A percentile compares a stretch with the other conserved stretches of the same genome.
Conservation (phyloP, 2,329 filamentous ascomycete species). For the Penicillium sp. region DNA sequence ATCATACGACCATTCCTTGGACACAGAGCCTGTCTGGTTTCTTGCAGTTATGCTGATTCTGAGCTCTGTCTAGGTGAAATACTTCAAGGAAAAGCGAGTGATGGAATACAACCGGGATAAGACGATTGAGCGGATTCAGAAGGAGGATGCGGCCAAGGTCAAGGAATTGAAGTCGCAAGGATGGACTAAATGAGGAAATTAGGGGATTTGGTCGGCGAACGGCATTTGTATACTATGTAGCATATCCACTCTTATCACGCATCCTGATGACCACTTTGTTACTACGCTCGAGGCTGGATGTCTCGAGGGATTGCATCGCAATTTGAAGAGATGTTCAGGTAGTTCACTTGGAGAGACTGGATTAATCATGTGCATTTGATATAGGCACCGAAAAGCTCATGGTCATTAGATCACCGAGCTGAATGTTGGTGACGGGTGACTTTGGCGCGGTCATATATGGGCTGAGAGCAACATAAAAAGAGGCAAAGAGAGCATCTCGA, state of each 20-base stretch:
- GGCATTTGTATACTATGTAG: slow-evolving; percentile 31
- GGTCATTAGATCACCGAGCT: not conserved
- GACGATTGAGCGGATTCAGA: slow-evolving; percentile 73
- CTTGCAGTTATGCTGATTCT: not conserved
- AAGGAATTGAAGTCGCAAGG: slow-evolving; percentile 44
- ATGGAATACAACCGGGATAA: slow-evolving; percentile 86
- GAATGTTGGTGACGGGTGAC: not conserved
- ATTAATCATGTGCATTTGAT: not conserved
- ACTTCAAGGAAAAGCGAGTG: slow-evolving; percentile 95
- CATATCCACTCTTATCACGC: slow-evolving; percentile 26
- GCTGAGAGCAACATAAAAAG: not conserved
- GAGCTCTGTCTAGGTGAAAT: slow-evolving; percentile 68
- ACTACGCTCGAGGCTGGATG: not conserved
- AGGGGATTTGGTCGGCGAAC: not conserved
- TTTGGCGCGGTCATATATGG: not conserved
- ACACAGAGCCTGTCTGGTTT: not conserved
- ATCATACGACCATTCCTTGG: not conserved
- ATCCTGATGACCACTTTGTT: slow-evolving; percentile 13
- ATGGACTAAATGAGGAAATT: slow-evolving; percentile 33
- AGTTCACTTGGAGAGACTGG: not conserved
- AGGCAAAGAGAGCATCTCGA: not conserved
- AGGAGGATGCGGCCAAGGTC: slow-evolving; percentile 69
- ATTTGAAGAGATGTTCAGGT: not conserved
- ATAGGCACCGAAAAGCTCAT: not conserved
- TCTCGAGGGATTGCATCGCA: not conserved